phyloP scores from a whole-genome alignment of 257 asterid genomes.

The Nicotiana benthamiana region DNA sequence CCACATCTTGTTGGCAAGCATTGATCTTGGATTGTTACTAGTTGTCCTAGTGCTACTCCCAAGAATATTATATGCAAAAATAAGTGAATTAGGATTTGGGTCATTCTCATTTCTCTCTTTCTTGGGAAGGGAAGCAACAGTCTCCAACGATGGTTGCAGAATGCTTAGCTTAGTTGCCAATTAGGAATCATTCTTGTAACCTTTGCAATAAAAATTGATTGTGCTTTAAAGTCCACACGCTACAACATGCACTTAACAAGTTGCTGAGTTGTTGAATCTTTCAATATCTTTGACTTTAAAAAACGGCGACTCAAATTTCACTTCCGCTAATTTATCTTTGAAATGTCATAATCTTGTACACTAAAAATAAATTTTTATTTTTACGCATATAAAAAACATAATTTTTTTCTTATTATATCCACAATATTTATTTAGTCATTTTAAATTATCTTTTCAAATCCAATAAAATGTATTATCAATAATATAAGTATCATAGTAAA shows the following conservation, averaged over 20 bases:
- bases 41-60: not conserved
- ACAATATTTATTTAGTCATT: no score
- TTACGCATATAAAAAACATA: no score
- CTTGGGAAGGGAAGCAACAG: not conserved
- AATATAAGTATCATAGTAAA: no score
- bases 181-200: not conserved
- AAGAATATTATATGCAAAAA: not conserved
- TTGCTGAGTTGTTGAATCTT: not conserved
- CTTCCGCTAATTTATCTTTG: not conserved
- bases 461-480: no score
- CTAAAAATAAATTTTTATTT: no score
- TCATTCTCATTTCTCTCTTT: not conserved
- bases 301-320: not conserved
- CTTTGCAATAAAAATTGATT: not conserved
- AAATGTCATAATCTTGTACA: not conserved
- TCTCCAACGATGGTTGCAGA: not conserved
- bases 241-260: not conserved
- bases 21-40: constrained; percentile 37
- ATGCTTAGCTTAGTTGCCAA: not conserved
- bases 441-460: no score
- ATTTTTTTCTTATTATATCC: no score
- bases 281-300: not conserved
- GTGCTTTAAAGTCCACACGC: not conserved
- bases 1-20: constrained; percentile 55
- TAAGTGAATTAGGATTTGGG: not conserved